Base-by-base conservation (phyloP, 495 filamentous ascomycete genomes). In the Podospora fimiseda region DNA sequence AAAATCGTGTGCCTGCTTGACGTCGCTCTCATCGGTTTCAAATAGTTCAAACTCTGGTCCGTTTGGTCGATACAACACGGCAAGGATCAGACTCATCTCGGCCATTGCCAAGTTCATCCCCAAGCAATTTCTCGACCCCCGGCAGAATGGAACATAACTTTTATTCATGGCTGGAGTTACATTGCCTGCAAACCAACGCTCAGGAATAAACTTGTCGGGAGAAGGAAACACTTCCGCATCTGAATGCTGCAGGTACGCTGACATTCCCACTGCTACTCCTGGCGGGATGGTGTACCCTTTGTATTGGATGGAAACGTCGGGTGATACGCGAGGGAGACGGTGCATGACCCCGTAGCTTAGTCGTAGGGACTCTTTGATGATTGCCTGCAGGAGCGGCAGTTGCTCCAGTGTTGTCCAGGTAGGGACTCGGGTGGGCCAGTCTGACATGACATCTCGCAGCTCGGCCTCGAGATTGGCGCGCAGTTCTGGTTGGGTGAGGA, bases 291-390 rank as follows among this genome's bases (percentile, higher is more conserved):
- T 55, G 47, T 55, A 60, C 11, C 57, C 37, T 42, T 41, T 55
- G 51, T 62, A 64, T 33, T 59, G 51, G 27, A 62, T 43, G 5
- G 50, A 40, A 27, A 48, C 51, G 37, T 60, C 54, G 9, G 62
- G 62, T 2, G 53, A 62, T n/a, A 65, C 48, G 16, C 62, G 60
- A 16, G 62, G 55, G 13, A 53, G 44, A 21, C 60, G 51, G 27
- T 52, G 48, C 55, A 63, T 50, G 45, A 58, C 41, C 13, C 62
- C 58, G 22, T 60, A 60, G 19, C 45, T 55, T 4, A 51, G 49
- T 63, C 65, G 57, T 18, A 66, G 50, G n/a, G 64, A 53, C 52
- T 72, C 68, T 51, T 73, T 69, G 51, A 70, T 62, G 8, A 71
- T 39, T 4, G 69, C 68, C 18, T 61, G 60, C 5, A 71, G 50